Percentiles rank a stretch among this genome's conserved stretches.
Conservation (phyloP, 345 rosid genomes). For the Eucalyptus viminalis region DNA sequence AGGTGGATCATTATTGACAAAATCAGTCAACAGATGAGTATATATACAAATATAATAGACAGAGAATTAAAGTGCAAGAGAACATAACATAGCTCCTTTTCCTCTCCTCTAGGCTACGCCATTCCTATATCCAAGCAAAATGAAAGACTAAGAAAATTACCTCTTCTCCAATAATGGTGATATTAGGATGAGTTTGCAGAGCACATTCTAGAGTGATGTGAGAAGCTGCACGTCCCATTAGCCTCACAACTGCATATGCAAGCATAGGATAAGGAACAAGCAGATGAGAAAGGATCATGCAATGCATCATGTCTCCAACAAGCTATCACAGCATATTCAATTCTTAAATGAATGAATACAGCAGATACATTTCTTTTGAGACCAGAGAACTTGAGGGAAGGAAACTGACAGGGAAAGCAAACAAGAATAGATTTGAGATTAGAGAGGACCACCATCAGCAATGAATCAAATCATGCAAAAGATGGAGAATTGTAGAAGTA, state of each 20-base stretch:
- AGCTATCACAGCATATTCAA: background rate
- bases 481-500: background rate
- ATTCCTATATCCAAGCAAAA: background rate
- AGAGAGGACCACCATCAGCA: background rate
- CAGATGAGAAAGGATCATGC: background rate
- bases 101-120: background rate
- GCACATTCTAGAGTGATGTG: constrained; percentile 98
- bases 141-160: constrained; percentile 10
- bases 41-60: background rate
- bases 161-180: constrained; percentile 97
- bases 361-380: background rate
- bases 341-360: background rate
- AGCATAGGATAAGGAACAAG: background rate
- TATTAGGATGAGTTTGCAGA: constrained; percentile 93
- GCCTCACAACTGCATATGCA: constrained; percentile 64
- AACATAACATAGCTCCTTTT: background rate
- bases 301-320: background rate
- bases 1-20: background rate
- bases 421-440: background rate
- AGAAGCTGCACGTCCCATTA: constrained; percentile 99
- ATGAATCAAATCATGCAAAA: background rate
- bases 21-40: background rate
- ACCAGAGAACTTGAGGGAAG: background rate
- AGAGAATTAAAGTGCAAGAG: background rate
- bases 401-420: background rate